Base-by-base conservation (phyloP, 257 asterid genomes). In the Solanum gracilifrons region DNA sequence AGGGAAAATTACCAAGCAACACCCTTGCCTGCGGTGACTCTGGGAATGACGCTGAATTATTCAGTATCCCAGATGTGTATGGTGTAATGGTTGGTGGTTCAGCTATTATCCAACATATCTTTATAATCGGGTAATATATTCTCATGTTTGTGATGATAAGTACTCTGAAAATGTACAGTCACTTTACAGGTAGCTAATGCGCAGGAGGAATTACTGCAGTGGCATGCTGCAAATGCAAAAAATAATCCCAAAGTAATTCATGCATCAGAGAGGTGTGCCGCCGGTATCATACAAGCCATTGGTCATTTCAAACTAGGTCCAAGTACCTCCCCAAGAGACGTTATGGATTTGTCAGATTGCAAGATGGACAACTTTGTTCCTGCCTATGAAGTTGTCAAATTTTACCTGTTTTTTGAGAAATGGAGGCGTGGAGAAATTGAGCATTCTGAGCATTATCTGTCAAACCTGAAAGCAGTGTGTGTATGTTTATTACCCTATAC, bases 1-100 rank as follows among this genome's bases (percentile, higher is more conserved):
- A 87, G 91, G 95, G 93, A 11, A 93, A 93, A 91, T 89, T 90
- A 55, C 99, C 99, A 41, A 87, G 85, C 72, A 97, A 94, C 89
- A 97, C 99, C 27, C 98, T 97, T 91, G 99, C 92, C 85, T 97
- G 99, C 83, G 98, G 99, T 32, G 99, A 97, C 90, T 97, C 99
- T 13, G 99, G 99, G 85, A 97, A 97, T 88, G 99, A 96, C 87
- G 99, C 99, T 32, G 99, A 97, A 58, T 89, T 97, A 71, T 97
- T 96, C 85, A 95, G 93, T 87, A 94, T 97, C 86, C 98, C 99
- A 32, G 99, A 93, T 37, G 98, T 95, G 39, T 91, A 96, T 87
- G 99, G 99, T 60, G 98, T 96, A 90, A 97, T 97, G 99, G 99
- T 97, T 68, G 89, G 98, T 89, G 46, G 36, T 86, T 90, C 85